These are phyloP conservation scores for Dryas drummondii DNA, from an alignment of 306 rosid genomes.

Conservation along the genomic window DNA sequence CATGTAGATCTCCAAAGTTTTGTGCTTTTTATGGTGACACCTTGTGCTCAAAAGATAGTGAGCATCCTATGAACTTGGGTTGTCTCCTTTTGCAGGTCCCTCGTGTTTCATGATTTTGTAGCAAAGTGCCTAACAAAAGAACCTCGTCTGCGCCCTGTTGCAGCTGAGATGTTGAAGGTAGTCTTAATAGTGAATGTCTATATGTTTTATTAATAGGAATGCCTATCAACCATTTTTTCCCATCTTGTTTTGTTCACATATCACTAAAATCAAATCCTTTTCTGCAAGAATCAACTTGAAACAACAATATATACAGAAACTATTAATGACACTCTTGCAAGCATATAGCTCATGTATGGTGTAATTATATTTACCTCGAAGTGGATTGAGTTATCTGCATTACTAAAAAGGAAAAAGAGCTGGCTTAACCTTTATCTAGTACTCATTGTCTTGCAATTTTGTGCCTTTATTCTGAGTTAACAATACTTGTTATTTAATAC, in stretches of 20 bases:
- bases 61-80: constrained; percentile 14
- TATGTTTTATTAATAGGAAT: background rate
- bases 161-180: constrained; percentile 98
- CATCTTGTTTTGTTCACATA: background rate
- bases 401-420: background rate
- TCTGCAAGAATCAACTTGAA: background rate
- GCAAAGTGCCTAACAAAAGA: constrained; percentile 97
- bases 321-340: background rate
- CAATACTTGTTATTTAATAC: constrained; percentile 22
- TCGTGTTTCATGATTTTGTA: constrained; percentile 93
- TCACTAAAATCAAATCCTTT: constrained; percentile 9
- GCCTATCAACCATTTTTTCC: background rate
- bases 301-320: background rate
- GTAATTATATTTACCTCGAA: background rate
- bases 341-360: background rate
- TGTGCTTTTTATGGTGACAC: background rate
- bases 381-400: background rate
- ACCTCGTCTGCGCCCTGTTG: constrained; percentile 90
- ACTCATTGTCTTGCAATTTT: constrained; percentile 20
- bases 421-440: background rate
- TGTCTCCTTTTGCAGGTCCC: constrained; percentile 65
- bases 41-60: constrained; percentile 13
- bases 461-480: constrained; percentile 28
- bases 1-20: background rate
- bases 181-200: constrained; percentile 17